Conservation (phyloP, 228 moss, liverwort and hornwort genomes). For the Sphagnum fallax region DNA sequence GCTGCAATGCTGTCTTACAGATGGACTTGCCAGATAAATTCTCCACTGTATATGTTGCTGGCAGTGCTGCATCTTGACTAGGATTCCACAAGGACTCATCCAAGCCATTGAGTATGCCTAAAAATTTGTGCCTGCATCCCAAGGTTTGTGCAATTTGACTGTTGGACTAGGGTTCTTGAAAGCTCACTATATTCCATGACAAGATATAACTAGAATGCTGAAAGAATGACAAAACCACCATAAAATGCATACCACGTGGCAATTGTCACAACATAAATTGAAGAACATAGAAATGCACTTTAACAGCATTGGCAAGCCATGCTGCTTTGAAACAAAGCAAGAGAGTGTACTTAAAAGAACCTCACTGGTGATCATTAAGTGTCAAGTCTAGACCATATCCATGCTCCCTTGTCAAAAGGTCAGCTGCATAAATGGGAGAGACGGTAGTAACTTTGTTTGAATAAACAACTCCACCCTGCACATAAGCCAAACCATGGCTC, state of each 20-base stretch:
- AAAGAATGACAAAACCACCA: too few relatives aligned
- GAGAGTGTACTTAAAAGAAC: background rate
- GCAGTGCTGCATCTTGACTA: slow-evolving; percentile 30
- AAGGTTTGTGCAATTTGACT: background rate
- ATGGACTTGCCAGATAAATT: slow-evolving; percentile 40
- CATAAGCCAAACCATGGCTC: background rate
- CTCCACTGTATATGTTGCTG: slow-evolving; percentile 35
- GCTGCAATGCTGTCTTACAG: slow-evolving; percentile 37
- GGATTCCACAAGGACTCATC: slow-evolving; percentile 57
- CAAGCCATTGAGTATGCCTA: slow-evolving; percentile 53
- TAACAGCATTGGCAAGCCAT: too few relatives aligned
- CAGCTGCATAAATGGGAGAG: slow-evolving; percentile 54
- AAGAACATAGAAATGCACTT: background rate
- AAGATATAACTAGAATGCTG: too few relatives aligned
- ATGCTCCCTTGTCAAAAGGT: slow-evolving; percentile 40
- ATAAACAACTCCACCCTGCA: slow-evolving; percentile 59
- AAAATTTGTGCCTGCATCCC: slow-evolving; percentile 37
- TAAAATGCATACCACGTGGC: background rate
- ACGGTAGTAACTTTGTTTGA: slow-evolving; percentile 66
- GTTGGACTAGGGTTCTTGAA: too few relatives aligned
- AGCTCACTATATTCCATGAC: too few relatives aligned
- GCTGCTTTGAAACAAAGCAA: too few relatives aligned
- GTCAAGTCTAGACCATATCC: slow-evolving; percentile 49
- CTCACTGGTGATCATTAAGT: slow-evolving; percentile 50
- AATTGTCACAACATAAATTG: background rate